Conservation (phyloP, 306 rosid species). For the Ormosia semicastrata region DNA sequence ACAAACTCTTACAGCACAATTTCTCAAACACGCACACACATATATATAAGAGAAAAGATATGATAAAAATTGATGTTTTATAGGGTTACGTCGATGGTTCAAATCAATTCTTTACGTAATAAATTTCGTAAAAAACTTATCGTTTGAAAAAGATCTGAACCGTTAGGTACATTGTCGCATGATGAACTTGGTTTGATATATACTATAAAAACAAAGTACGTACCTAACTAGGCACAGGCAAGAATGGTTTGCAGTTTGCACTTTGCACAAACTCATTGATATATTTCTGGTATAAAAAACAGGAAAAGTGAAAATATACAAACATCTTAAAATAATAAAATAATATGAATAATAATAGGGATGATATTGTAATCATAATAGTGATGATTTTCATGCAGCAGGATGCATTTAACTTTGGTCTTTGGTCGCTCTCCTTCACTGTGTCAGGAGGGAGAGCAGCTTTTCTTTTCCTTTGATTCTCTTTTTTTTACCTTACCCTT, state of each 20-base stretch:
- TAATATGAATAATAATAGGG: constrained; percentile 42
- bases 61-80: constrained; percentile 16
- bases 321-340: constrained; percentile 55
- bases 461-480: constrained; percentile 40
- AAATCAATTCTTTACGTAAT: not conserved
- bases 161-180: not conserved
- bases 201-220: constrained; percentile 8
- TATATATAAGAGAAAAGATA: constrained; percentile 3
- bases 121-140: not conserved
- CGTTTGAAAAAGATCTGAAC: not conserved
- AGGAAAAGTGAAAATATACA: constrained; percentile 41
- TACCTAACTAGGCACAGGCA: constrained; percentile 26
- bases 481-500: constrained; percentile 22
- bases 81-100: not conserved
- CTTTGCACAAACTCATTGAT: constrained; percentile 55
- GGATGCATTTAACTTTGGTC: constrained; percentile 42
- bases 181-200: not conserved
- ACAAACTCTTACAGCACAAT: not conserved
- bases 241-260: constrained; percentile 46
- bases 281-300: constrained; percentile 30
- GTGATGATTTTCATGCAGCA: constrained; percentile 82
- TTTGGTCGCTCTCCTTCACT: constrained; percentile 41
- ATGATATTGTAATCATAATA: constrained; percentile 49
- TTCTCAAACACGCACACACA: too few relatives aligned
- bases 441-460: constrained; percentile 54